Evolutionary conservation across 2,329 filamentous ascomycete genomes (phyloP), one percentile per base, ranked within the genome.

Genomic region (Penicillium vulpinum): DNA sequence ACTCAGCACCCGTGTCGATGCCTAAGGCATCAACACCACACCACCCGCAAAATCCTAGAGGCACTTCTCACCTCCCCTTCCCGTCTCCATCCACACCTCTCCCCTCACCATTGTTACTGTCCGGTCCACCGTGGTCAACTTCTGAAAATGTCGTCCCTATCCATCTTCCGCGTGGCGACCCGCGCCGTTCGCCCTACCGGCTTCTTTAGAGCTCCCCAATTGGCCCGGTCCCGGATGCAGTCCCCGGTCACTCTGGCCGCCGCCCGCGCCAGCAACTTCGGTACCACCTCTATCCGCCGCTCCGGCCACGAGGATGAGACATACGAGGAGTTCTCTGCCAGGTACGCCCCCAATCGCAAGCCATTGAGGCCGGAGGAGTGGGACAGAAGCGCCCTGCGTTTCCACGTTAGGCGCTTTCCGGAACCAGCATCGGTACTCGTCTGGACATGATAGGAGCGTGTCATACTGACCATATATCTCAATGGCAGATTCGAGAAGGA

Each of bases 311-410:
- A 88, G 74, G 94, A 99, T 80, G 94, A 99, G 87, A 96, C 90
- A 72, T 99, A 96, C 71, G 94, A 99, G 84, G 92, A 97, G 83
- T 99, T 99, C 81, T 92, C 90, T 80, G 89, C 92, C 72, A 92
- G 94, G 94, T 99, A 90, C 68, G 82, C 67, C 62, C 58, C 51
- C 39, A 40, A 49, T 50, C 44, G 56, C 35, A 51, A 64, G 48
- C 66, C 71, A 71, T 70, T 67, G 66, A 54, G 29, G 39, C 36
- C 53, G 52, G 51, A 33, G 40, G 56, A 51, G 53, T 47, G 44
- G 45, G 49, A 40, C 38, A 31, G 22, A 57, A 47, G 24, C 43
- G 47, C 51, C 53, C 51, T 54, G 61, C 54, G 55, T 52, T 60
- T 60, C 55, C 54, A 57, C 44, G 40, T 35, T 38, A 58, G 47